Conservation (phyloP, 2,329 filamentous ascomycete genomes). For the Cercospora beticola region DNA sequence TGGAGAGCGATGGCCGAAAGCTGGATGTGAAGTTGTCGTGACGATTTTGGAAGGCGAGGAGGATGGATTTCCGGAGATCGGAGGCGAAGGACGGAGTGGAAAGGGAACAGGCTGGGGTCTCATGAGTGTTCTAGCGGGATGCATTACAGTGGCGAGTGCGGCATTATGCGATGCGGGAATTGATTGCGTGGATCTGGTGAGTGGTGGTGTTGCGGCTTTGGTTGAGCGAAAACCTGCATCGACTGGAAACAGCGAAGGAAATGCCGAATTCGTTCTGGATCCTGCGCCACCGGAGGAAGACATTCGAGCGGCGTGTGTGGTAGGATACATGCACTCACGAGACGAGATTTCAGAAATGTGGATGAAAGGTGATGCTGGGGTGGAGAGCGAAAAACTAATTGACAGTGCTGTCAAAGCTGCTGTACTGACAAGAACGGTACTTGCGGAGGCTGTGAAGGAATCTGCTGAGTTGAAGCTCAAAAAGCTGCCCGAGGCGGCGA, state of each 20-base stretch:
- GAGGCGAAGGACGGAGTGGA: slow-evolving; percentile 42
- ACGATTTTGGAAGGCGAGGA: slow-evolving; percentile 93
- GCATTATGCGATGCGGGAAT: slow-evolving; percentile 93
- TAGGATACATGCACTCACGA: slow-evolving; percentile 80
- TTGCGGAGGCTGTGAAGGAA: slow-evolving; percentile 62
- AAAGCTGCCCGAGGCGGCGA: slow-evolving; percentile 7
- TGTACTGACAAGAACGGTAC: slow-evolving; percentile 57
- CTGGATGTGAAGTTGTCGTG: slow-evolving; percentile 89
- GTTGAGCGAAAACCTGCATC: slow-evolving; percentile 53
- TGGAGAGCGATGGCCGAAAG: slow-evolving; percentile 97
- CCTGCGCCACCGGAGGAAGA: slow-evolving; percentile 74
- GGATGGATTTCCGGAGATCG: slow-evolving; percentile 62
- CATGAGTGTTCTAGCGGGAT: slow-evolving; percentile 88
- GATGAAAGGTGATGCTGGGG: slow-evolving; percentile 72
- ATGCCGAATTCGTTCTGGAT: slow-evolving; percentile 71
- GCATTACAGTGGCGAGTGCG: slow-evolving; percentile 89
- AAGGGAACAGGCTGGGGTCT: slow-evolving; percentile 67
- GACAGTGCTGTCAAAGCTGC: slow-evolving; percentile 66
- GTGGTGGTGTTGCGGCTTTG: slow-evolving; percentile 83
- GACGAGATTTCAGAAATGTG: slow-evolving; percentile 95
- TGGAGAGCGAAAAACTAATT: slow-evolving; percentile 54
- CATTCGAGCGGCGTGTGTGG: slow-evolving; percentile 79
- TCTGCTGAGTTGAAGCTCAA: slow-evolving; percentile 45
- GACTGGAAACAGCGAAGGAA: no score
- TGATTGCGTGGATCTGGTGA: slow-evolving; percentile 87